A percentile compares a stretch with the other conserved stretches of the same genome.
Evolutionary conservation across 805 yeast genomes (phyloP).

Genomic region (Diddensiella transvaalensis): DNA sequence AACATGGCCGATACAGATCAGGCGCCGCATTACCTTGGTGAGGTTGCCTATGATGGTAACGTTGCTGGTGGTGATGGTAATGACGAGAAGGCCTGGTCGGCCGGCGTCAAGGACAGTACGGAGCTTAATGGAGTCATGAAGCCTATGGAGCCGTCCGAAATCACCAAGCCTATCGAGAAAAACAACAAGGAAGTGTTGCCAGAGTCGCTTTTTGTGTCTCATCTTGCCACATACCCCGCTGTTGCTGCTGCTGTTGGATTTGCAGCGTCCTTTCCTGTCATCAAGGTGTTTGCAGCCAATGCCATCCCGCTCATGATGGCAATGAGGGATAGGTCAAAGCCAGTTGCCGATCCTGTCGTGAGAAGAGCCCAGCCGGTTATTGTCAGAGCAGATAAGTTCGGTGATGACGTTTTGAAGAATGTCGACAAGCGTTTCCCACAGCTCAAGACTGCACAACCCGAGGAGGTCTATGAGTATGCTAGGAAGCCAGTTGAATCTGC

Average conservation of each 20-base stretch:
- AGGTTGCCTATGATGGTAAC: background rate
- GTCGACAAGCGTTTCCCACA: conserved; percentile 61
- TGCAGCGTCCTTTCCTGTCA: conserved; percentile 55
- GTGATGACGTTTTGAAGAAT: conserved; percentile 52
- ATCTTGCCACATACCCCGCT: conserved; percentile 50
- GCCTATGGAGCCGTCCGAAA: background rate
- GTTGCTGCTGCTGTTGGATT: conserved; percentile 57
- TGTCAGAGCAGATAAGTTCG: conserved; percentile 46
- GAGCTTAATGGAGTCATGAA: background rate
- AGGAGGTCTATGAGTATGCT: conserved; percentile 41
- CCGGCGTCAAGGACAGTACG: background rate
- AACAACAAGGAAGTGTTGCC: conserved; percentile 11
- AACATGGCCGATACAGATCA: background rate
- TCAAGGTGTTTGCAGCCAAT: conserved; percentile 56
- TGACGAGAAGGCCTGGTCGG: no score
- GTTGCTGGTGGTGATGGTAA: no score
- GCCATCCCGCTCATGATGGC: conserved; percentile 55
- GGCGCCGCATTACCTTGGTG: background rate
- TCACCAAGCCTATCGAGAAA: background rate
- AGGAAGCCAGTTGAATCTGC: conserved; percentile 37
- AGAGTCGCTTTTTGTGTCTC: conserved; percentile 44
- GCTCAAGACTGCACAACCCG: conserved; percentile 56
- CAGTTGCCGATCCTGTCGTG: conserved; percentile 34
- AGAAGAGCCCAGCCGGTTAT: conserved; percentile 44
- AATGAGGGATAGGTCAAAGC: conserved; percentile 29